A percentile compares a stretch with the other conserved stretches of the same genome.
phyloP scores from a whole-genome alignment of 2,329 filamentous ascomycete genomes.

The Fusarium bactridioides region DNA sequence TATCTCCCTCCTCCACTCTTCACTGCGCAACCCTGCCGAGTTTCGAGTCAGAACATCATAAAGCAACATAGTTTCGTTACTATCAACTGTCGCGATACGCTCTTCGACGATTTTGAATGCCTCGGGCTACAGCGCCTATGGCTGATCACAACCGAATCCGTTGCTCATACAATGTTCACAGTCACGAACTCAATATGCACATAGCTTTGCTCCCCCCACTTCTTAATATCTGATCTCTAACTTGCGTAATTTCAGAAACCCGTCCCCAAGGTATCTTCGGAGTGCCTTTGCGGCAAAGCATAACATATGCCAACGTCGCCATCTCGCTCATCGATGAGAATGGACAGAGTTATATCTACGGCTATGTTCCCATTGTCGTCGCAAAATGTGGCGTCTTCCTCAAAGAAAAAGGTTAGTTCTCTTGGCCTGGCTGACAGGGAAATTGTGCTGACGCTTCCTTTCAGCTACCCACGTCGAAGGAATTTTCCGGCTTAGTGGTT shows the following conservation, averaged over 20 bases:
- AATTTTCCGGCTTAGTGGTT: slow-evolving; percentile 95
- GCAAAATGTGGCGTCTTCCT: slow-evolving; percentile 97
- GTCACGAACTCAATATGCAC: not conserved
- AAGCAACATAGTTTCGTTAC: not conserved
- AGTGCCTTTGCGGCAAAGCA: slow-evolving; percentile 90
- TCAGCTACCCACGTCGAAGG: slow-evolving; percentile 92
- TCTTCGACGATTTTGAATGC: not conserved
- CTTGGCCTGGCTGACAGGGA: not conserved
- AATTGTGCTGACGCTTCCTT: slow-evolving; percentile 35
- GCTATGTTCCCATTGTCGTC: slow-evolving; percentile 97
- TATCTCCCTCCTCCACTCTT: not conserved
- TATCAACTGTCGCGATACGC: slow-evolving; percentile 4
- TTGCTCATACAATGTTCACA: not conserved
- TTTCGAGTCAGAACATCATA: not conserved
- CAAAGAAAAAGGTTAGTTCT: slow-evolving; percentile 88
- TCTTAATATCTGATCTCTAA: slow-evolving; percentile 22
- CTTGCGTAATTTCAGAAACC: slow-evolving; percentile 48
- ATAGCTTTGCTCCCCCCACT: not conserved
- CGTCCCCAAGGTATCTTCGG: slow-evolving; percentile 85
- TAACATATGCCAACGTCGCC: slow-evolving; percentile 96
- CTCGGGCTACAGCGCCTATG: not conserved
- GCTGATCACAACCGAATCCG: not conserved
- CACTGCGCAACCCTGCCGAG: slow-evolving; percentile 8
- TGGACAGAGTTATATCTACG: slow-evolving; percentile 96
- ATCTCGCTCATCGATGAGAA: slow-evolving; percentile 94